These are phyloP conservation scores for Uncinocarpus reesii DNA, from an alignment of 2,329 filamentous ascomycete genomes.

Conservation along the genomic window DNA sequence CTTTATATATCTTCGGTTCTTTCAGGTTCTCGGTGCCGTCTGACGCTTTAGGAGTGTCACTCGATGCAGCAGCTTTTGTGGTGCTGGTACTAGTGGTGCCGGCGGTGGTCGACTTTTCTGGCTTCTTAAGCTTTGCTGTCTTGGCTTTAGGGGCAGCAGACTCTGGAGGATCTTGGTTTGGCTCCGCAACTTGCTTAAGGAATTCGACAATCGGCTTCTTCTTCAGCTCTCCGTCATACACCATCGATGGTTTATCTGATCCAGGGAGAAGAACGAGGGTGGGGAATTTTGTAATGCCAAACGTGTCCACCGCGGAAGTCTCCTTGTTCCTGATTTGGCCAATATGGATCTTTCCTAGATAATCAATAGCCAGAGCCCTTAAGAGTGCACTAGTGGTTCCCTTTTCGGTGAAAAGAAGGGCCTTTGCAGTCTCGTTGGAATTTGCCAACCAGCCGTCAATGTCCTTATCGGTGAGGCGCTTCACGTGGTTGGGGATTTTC, in stretches of 20 bases:
- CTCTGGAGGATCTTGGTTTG: constrained; percentile 65
- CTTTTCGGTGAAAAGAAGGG: constrained; percentile 88
- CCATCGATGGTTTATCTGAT: constrained; percentile 54
- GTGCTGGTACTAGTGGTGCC: constrained; percentile 45
- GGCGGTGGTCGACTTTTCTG: constrained; percentile 38
- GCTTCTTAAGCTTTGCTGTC: constrained; percentile 23
- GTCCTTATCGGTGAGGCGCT: constrained; percentile 67
- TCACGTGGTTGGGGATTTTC: constrained; percentile 87
- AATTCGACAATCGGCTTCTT: constrained; percentile 75
- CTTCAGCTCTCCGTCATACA: constrained; percentile 75
- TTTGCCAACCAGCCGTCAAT: constrained; percentile 62
- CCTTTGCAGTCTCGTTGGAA: constrained; percentile 63
- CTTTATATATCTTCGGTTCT: constrained; percentile 3
- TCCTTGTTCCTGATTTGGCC: constrained; percentile 81
- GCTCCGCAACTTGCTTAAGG: constrained; percentile 63
- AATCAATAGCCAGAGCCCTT: constrained; percentile 81
- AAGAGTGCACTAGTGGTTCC: constrained; percentile 74
- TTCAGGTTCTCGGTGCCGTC: neutral
- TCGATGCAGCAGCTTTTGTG: constrained; percentile 7
- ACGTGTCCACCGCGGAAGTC: constrained; percentile 57
- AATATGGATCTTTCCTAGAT: constrained; percentile 65
- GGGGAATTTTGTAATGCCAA: constrained; percentile 68
- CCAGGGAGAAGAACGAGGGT: constrained; percentile 69
- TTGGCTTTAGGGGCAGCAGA: constrained; percentile 21
- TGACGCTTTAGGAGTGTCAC: too few species aligned